phyloP scores from a whole-genome alignment of 345 rosid species.

The Citrus glauca region DNA sequence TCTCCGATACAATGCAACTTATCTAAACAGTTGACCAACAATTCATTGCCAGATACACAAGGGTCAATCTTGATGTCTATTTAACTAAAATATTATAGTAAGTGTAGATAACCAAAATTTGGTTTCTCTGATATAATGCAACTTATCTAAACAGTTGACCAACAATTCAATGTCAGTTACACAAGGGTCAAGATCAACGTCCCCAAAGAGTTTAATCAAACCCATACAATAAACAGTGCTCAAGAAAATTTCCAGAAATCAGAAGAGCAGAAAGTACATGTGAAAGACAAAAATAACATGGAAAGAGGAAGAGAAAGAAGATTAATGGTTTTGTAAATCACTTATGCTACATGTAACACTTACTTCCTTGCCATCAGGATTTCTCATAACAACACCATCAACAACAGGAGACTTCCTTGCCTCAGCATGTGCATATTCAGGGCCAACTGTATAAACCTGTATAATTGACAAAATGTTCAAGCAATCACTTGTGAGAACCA shows the following conservation, averaged over 20 bases:
- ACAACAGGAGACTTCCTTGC: conserved; percentile 99
- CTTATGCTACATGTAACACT: conserved; percentile 19
- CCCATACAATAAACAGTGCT: not conserved
- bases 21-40: not conserved
- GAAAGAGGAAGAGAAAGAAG: not conserved
- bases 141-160: not conserved
- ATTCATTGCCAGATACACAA: not conserved
- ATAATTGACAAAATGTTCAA: conserved; percentile 26
- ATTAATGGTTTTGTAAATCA: not conserved
- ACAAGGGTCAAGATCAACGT: not conserved
- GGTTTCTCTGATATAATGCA: not conserved
- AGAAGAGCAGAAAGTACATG: not conserved
- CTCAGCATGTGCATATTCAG: conserved; percentile 99
- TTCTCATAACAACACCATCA: conserved; percentile 99
- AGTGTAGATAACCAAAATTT: not conserved
- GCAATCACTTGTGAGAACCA: conserved; percentile 13
- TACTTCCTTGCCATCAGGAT: conserved; percentile 98
- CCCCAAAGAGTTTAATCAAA: not conserved
- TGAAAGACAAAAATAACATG: not conserved
- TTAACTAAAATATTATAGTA: not conserved
- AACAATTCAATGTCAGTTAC: not conserved
- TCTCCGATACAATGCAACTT: not conserved
- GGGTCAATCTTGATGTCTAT: not conserved
- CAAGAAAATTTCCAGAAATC: conserved; percentile 1
- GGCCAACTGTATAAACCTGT: conserved; percentile 97